phyloP scores from a whole-genome alignment of 2,329 filamentous ascomycete species.

The Kalaharituber pfeilii region DNA sequence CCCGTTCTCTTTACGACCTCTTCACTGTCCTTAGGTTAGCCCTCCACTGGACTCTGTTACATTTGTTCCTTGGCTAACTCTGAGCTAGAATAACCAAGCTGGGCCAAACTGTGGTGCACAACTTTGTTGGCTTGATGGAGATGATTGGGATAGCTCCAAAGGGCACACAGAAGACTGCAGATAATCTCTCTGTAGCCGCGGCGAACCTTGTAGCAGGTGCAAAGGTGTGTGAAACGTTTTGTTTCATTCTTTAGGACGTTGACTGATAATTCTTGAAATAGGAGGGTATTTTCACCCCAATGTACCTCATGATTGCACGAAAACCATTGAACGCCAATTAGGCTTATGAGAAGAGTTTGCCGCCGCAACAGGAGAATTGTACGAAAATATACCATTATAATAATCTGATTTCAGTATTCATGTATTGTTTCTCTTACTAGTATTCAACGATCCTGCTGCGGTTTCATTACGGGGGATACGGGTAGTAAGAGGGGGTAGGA shows the following conservation, averaged over 20 bases:
- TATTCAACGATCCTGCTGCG: no score
- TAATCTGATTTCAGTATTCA: no score
- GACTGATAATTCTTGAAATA: background rate
- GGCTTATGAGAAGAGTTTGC: no score
- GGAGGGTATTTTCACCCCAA: constrained; percentile 90
- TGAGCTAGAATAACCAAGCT: constrained; percentile 69
- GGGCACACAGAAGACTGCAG: constrained; percentile 87
- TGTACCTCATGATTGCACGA: constrained; percentile 91
- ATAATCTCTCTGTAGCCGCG: constrained; percentile 64
- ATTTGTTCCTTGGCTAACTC: background rate
- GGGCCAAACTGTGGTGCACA: constrained; percentile 59
- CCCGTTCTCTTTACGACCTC: constrained; percentile 61
- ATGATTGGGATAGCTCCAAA: constrained; percentile 53
- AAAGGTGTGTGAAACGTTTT: constrained; percentile 25
- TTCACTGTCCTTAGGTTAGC: constrained; percentile 48
- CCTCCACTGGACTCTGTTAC: background rate
- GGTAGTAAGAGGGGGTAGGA: no score
- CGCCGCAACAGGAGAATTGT: no score
- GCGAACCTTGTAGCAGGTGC: constrained; percentile 79
- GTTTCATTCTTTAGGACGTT: background rate
- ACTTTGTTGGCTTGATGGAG: constrained; percentile 61
- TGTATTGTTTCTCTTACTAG: no score
- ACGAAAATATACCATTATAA: no score
- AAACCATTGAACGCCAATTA: constrained; percentile 43
- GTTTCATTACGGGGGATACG: no score